Percentiles rank a stretch among this genome's conserved stretches.
These are phyloP conservation scores for Fremontodendron californicum DNA, from an alignment of 345 rosid genomes.

Conservation along the genomic window DNA sequence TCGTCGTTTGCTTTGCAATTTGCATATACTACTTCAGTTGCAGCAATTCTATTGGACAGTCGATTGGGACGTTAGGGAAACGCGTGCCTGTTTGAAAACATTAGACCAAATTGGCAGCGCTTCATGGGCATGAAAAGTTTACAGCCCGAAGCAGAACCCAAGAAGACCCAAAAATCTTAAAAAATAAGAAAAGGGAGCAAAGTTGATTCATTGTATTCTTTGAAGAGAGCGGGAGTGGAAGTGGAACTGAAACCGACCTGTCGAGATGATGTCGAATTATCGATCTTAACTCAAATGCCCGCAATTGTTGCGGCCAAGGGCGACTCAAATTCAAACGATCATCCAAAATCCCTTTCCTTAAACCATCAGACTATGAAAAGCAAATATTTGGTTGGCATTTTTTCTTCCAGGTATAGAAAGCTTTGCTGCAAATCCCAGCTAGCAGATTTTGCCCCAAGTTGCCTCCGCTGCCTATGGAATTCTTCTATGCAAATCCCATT, in stretches of 20 bases:
- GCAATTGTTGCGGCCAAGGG: neutral
- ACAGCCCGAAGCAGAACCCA: neutral
- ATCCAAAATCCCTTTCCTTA: neutral
- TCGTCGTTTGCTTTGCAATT: neutral
- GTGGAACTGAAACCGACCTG: neutral
- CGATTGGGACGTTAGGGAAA: neutral
- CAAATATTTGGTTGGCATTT: neutral
- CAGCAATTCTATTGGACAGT: neutral
- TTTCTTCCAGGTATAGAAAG: constrained; percentile 12
- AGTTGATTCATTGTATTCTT: no score
- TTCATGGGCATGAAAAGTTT: neutral
- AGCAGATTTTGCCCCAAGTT: constrained; percentile 55
- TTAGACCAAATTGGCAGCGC: no score
- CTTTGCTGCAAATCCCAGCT: constrained; percentile 49
- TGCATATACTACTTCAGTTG: neutral
- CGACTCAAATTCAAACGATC: neutral
- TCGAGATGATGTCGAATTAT: neutral
- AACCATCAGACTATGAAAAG: neutral
- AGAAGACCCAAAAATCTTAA: neutral
- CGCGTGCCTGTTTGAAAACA: neutral
- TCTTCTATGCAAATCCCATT: constrained; percentile 55
- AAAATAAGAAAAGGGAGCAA: no score
- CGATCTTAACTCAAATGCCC: neutral
- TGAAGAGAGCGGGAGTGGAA: no score
- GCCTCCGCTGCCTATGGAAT: constrained; percentile 62